Base-by-base conservation (phyloP, 768 basidiomycete genomes). In the Hysterangium stoloniferum region DNA sequence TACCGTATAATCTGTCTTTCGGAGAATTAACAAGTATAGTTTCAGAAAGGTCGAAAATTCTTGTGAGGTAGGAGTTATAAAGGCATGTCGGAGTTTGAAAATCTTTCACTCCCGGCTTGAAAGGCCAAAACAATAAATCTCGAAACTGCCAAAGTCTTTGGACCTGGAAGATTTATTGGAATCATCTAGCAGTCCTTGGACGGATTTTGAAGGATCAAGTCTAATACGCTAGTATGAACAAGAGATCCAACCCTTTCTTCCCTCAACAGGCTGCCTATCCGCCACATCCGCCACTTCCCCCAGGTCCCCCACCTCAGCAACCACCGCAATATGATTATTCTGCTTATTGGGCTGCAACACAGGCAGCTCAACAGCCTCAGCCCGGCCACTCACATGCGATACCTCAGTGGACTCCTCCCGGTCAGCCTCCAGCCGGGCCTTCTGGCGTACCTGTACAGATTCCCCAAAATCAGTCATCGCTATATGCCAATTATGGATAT, bases 401-500 rank as follows among this genome's bases (percentile, higher is more conserved):
- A 54, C 75, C 82, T 11, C 83, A 86, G 64, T 85, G 82, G 83
- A 71, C 69, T 45, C 62, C 65, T 31, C 61, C 62, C 22, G 55
- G 62, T 8, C 75, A 79, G 31, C 75, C 80, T 37, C 71, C 82
- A 43, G 83, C 84, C 28, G 44, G 44, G 17, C 49, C 49, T 29
- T 47, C 50, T 4, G 47, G 48, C 15, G 33, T 51, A 6, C 15
- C 48, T 9, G 13, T 36, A 17, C 37, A 37, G n/a, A 13, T 44
- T 9, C 72, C 86, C 28, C 72, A 84, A 12, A 86, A 90, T 57
- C 88, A 91, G 61, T 86, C 82, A 61, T 82, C 86, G 22, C 67
- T 93, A 19, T 94, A 93, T 61, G 88, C 89, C 1, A 92, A 92
- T 62, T 94, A 94, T 61, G 91, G 91, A 28, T 94, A 95, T 63